Evolutionary conservation across 1,139 yeast genomes (phyloP).

Genomic region (Schizosaccharomyces versatilis): DNA sequence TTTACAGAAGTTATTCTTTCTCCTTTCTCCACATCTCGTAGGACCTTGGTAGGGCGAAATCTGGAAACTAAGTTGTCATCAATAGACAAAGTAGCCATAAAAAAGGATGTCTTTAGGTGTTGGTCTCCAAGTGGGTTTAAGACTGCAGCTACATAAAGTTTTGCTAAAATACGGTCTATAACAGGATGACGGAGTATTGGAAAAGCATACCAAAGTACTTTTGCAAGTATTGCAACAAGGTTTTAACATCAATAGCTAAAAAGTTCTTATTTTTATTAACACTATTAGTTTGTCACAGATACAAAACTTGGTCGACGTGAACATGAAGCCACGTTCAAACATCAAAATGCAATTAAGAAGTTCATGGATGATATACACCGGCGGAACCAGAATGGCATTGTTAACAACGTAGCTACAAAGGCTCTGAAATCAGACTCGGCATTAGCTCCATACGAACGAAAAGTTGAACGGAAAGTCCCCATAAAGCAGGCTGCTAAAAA

Average conservation of each 20-base stretch:
- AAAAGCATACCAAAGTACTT: slow-evolving; percentile 23
- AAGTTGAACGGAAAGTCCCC: neutral
- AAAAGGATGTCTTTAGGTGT: neutral
- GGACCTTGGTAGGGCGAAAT: neutral
- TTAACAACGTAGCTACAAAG: neutral
- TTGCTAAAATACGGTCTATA: neutral
- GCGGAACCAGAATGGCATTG: neutral
- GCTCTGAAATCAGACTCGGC: neutral
- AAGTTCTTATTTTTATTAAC: neutral
- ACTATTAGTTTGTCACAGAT: slow-evolving; percentile 24
- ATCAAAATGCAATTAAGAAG: slow-evolving; percentile 18
- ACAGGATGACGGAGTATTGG: slow-evolving; percentile 4
- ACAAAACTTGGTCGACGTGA: slow-evolving; percentile 21
- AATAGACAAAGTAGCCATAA: neutral
- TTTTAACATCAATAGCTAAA: slow-evolving; percentile 16
- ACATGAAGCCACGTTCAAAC: slow-evolving; percentile 24
- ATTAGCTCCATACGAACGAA: neutral
- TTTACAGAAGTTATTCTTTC: slow-evolving; percentile 46
- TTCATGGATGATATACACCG: slow-evolving; percentile 19
- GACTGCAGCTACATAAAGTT: neutral
- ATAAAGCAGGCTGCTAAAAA: neutral
- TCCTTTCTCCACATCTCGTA: neutral
- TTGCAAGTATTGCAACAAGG: slow-evolving; percentile 25
- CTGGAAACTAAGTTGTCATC: neutral
- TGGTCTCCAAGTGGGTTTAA: neutral